phyloP scores from a whole-genome alignment of 257 asterid genomes.

The Striga asiatica region DNA sequence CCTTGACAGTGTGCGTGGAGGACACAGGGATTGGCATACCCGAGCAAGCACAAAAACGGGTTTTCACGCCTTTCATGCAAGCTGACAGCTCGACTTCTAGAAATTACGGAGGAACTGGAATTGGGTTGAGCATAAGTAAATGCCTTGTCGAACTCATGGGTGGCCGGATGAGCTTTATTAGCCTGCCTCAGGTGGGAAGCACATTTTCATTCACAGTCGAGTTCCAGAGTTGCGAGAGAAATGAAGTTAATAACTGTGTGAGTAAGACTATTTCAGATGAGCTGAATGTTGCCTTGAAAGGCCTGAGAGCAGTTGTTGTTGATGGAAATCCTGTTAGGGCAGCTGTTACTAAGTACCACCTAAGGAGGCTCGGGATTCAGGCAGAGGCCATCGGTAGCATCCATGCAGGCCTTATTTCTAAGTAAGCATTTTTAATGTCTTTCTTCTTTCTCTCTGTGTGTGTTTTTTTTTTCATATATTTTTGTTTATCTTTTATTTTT shows the following conservation, averaged over 20 bases:
- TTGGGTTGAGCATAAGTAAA: conserved; percentile 85
- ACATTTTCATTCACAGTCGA: conserved; percentile 67
- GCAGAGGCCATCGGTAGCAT: conserved; percentile 48
- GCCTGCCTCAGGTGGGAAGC: conserved; percentile 73
- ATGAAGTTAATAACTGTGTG: conserved; percentile 22
- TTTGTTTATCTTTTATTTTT: neutral
- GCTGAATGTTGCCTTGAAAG: conserved; percentile 47
- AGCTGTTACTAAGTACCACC: conserved; percentile 67
- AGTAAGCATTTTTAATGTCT: conserved; percentile 29
- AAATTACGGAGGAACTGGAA: conserved; percentile 87
- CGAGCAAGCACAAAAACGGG: conserved; percentile 51
- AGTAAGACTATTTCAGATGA: conserved; percentile 41
- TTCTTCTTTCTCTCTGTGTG: neutral
- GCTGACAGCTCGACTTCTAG: conserved; percentile 95
- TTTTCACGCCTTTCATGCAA: conserved; percentile 92
- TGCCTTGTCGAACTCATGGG: conserved; percentile 90
- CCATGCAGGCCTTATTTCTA: conserved; percentile 33
- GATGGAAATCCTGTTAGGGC: conserved; percentile 79
- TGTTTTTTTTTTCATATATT: neutral
- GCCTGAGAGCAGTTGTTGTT: conserved; percentile 53
- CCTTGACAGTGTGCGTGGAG: conserved; percentile 65
- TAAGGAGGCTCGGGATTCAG: conserved; percentile 68
- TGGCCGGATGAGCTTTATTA: conserved; percentile 63
- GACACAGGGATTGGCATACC: conserved; percentile 91
- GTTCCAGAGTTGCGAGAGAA: conserved; percentile 36